These are phyloP conservation scores for Beauveria sp. DNA, from an alignment of 2,329 filamentous ascomycete species.

Conservation along the genomic window DNA sequence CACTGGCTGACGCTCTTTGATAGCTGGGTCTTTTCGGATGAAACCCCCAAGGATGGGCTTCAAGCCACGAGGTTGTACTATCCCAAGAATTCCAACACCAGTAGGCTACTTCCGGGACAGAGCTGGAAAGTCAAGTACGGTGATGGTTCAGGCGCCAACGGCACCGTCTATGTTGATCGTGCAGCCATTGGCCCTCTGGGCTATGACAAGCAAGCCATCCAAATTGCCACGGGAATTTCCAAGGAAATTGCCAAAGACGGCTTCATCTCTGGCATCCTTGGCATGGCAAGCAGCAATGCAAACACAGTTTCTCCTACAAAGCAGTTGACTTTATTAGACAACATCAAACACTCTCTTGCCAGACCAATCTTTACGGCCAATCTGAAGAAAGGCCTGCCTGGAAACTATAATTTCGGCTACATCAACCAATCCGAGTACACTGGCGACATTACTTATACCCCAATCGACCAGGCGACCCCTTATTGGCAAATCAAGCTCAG, in stretches of 20 bases:
- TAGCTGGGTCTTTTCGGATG: constrained; percentile 62
- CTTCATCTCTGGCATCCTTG: constrained; percentile 30
- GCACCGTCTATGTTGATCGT: constrained; percentile 58
- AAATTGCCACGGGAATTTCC: constrained; percentile 55
- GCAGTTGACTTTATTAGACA: constrained; percentile 30
- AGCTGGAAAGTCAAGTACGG: constrained; percentile 58
- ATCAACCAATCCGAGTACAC: constrained; percentile 51
- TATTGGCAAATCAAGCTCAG: constrained; percentile 56
- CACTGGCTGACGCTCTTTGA: constrained; percentile 26
- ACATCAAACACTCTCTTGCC: constrained; percentile 22
- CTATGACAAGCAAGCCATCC: constrained; percentile 55
- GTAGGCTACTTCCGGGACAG: constrained; percentile 31
- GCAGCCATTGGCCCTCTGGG: constrained; percentile 54
- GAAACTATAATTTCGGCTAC: constrained; percentile 36
- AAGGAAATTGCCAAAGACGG: constrained; percentile 26
- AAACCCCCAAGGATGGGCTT: constrained; percentile 40
- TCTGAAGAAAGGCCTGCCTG: constrained; percentile 23
- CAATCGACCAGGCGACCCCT: constrained; percentile 42
- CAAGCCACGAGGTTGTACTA: constrained; percentile 51
- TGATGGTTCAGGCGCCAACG: constrained; percentile 55
- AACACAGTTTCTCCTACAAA: constrained; percentile 27
- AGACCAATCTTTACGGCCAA: constrained; percentile 32
- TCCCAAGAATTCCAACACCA: constrained; percentile 34
- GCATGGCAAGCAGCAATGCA: constrained; percentile 23
- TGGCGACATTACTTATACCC: constrained; percentile 47